A percentile compares a stretch with the other conserved stretches of the same genome.
phyloP scores from a whole-genome alignment of 75 land plant genomes.

The Cunninghamia lanceolata region DNA sequence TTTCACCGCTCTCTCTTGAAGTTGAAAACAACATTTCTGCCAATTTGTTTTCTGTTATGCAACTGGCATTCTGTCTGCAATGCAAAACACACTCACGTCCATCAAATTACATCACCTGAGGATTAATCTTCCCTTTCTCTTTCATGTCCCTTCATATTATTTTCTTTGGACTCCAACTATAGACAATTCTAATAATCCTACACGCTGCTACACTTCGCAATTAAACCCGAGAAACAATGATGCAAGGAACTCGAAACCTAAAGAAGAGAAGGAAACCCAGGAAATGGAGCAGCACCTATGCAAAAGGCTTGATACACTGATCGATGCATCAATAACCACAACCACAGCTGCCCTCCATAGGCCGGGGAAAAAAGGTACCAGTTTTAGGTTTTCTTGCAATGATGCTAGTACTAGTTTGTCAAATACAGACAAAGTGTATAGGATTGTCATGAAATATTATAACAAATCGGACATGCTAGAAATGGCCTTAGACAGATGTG shows the following conservation, averaged over 20 bases:
- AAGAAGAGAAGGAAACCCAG: neutral
- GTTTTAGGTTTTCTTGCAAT: neutral
- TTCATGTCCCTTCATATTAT: neutral
- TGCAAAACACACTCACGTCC: neutral
- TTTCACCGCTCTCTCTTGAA: too few species aligned
- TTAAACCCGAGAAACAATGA: neutral
- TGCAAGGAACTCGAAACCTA: neutral
- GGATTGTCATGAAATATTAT: slow-evolving; percentile 45
- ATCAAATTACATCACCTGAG: neutral
- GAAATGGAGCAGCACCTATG: neutral
- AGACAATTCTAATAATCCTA: neutral
- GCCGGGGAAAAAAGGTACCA: slow-evolving; percentile 1
- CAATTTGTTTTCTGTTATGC: neutral
- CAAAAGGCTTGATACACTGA: neutral
- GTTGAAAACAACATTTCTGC: too few species aligned
- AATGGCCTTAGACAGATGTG: slow-evolving; percentile 47
- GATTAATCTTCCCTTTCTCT: neutral
- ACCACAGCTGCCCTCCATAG: neutral
- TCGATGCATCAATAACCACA: neutral
- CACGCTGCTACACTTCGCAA: neutral
- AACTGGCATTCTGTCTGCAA: neutral
- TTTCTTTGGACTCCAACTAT: neutral
- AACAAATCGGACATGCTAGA: slow-evolving; percentile 40
- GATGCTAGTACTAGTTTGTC: slow-evolving; percentile 21
- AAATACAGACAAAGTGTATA: slow-evolving; percentile 46